A percentile compares a stretch with the other conserved stretches of the same genome.
phyloP scores from a whole-genome alignment of 306 rosid species.

The Cucurbita pepo region DNA sequence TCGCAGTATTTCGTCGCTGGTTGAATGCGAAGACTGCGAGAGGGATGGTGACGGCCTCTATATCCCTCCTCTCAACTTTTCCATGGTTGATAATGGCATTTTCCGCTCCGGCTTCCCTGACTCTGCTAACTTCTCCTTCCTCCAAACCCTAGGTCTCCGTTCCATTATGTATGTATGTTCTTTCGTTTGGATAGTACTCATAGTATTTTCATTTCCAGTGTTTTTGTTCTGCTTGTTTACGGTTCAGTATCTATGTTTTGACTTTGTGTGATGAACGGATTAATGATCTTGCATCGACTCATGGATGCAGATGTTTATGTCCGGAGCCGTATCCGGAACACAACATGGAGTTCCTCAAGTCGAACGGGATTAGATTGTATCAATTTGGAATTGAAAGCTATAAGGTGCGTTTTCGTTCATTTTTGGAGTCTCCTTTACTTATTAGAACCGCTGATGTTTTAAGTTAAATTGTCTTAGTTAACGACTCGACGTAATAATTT shows the following conservation, averaged over 20 bases:
- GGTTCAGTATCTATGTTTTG: neutral
- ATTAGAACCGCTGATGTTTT: neutral
- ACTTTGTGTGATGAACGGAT: too few species aligned
- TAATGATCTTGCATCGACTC: neutral
- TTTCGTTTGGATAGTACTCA: neutral
- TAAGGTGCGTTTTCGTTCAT: constrained; percentile 33
- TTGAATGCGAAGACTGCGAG: neutral
- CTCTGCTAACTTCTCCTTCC: constrained; percentile 73
- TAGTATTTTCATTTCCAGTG: neutral
- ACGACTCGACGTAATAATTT: neutral
- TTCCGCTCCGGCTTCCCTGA: constrained; percentile 92
- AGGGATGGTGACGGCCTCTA: constrained; percentile 40
- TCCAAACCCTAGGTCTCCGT: constrained; percentile 73
- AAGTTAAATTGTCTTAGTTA: neutral
- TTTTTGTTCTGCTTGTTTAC: neutral
- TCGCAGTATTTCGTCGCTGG: neutral
- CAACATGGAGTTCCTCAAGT: constrained; percentile 74
- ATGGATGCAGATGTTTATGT: constrained; percentile 50
- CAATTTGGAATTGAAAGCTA: constrained; percentile 92
- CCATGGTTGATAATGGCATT: constrained; percentile 91
- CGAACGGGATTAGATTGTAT: constrained; percentile 66
- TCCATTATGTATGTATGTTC: constrained; percentile 52
- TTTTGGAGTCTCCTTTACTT: neutral
- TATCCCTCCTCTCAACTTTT: constrained; percentile 74
- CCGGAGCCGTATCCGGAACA: constrained; percentile 87